These are phyloP conservation scores for Pyrenopolyporus hunteri DNA, from an alignment of 495 filamentous ascomycete genomes.

Conservation along the genomic window DNA sequence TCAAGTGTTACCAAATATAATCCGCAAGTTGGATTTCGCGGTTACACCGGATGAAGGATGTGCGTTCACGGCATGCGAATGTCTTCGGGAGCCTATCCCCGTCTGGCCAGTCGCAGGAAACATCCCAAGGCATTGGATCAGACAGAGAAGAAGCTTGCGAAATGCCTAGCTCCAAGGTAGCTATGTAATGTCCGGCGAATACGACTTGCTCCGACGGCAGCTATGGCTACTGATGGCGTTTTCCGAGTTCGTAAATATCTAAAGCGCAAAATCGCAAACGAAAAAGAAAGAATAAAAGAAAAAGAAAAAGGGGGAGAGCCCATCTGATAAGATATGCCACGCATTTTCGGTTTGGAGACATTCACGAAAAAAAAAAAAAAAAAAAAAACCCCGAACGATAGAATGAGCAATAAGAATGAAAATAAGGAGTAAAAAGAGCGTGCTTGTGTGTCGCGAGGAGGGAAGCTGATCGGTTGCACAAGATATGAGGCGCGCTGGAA, in stretches of 20 bases:
- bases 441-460: no score
- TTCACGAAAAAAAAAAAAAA: no score
- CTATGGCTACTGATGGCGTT: conserved; percentile 2
- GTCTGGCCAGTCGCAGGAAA: conserved; percentile 33
- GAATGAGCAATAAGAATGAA: no score
- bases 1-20: no score
- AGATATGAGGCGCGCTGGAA: conserved; percentile 30
- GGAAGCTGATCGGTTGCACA: conserved; percentile 25
- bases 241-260: no score
- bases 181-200: conserved; percentile 24
- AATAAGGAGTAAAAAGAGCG: no score
- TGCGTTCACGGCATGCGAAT: conserved; percentile 38
- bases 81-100: conserved; percentile 22
- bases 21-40: conserved; percentile 10
- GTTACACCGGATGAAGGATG: conserved; percentile 4
- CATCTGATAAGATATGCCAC: not conserved
- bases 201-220: conserved; percentile 1
- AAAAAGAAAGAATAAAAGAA: no score
- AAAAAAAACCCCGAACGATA: no score
- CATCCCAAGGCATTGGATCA: conserved; percentile 41
- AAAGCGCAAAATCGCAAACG: no score
- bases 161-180: conserved; percentile 9
- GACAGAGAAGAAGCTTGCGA: conserved; percentile 32
- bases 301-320: not conserved
- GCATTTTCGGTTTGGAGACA: no score